Base-by-base conservation (phyloP, 2,329 filamentous ascomycete species). In the Graphiopsis chlorocephala region DNA sequence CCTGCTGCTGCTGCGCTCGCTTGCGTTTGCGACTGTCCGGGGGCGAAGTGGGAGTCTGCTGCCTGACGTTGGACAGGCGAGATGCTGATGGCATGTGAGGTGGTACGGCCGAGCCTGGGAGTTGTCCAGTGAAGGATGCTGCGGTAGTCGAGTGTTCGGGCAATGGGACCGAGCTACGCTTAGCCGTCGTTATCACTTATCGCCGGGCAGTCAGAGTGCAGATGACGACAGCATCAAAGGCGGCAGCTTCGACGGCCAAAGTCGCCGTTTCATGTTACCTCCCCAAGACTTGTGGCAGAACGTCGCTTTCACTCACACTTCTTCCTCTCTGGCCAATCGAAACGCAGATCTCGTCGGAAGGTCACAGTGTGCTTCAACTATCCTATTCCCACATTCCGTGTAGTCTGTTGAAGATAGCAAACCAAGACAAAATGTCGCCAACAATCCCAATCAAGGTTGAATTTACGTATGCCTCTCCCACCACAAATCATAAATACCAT, bases 391-490 rank as follows among this genome's bases (percentile, higher is more conserved):
- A 38, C 33, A 6, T 4, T 38, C 15, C 15, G 7, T 17, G 17
- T 6, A 6, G 7, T 38, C 33, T 6, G 1, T 17, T 38, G 15
- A 15, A 38, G 33, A 45, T 45, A 45, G n/a, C 20, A 11, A 4
- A 20, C 1, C n/a, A 20, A 53, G 7, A 3, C 14, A 35, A 26
- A 38, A 74, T 72, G 70, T 65, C 67, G 26, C 66, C 69, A 14
- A 74, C 68, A 11, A 69, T 91, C 58, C 75, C 83, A 25, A 83
- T 94, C 69, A 85, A 85, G 5, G 86, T 95, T 29, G 91, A 95
- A 76, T 94, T 95, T 75, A 87, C 84, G 89, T 90, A 80, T 68
- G 81, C 76, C 42, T 50, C 26, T 47, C 50, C 47, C 28, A 35
- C 3, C 59, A 63, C 66, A 67, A 66, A 61, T 69, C 64, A 38